Base-by-base conservation (phyloP, 257 asterid species). In the Penstemon davidsonii region DNA sequence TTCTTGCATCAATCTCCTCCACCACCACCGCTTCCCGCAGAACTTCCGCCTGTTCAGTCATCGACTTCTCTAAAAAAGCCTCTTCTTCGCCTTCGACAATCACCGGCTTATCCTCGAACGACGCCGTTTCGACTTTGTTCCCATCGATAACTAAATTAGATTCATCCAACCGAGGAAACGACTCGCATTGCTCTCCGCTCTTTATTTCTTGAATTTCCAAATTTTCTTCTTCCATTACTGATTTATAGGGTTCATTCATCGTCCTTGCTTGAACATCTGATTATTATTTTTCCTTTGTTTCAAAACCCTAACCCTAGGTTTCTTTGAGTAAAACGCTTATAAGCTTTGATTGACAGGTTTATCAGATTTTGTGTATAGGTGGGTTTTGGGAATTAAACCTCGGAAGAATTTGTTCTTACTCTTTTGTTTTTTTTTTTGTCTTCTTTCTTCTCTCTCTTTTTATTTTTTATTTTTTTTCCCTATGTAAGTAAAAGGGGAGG, bases 231-330 rank as follows among this genome's bases (percentile, higher is more conserved):
- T 70, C 85, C 73, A 73, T 73, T 62, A 25, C 69, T 69, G 58
- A 69, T 73, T 65, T 49, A 63, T 43, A 69, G 60, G 82, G 71
- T 60, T 74, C 54, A 69, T 74, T 80, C 68, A 72, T 76, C 87
- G 55, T 75, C 90, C 75, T 68, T 80, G 33, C 80, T 71, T 61
- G 67, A 76, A 58, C 41, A 53, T 60, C 73, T 41, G 33, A 64
- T 68, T 59, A 38, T 6, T 66, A 71, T 51, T 7, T 55, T 44
- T 15, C 54, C 19, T 55, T 58, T 41, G 18, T 33, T 19, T 33
- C 71, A 69, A 76, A 84, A 84, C 87, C 92, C 92, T 84, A 86
- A 83, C 90, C 92, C 90, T 81, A 82, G 75, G 54, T 66, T 73
- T 41, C 73, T 33, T 50, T 58, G 33, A 25, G 33, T 25, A 25